These are phyloP conservation scores for Escallonia rubra DNA, from an alignment of 129 eudicot genomes.

Conservation along the genomic window DNA sequence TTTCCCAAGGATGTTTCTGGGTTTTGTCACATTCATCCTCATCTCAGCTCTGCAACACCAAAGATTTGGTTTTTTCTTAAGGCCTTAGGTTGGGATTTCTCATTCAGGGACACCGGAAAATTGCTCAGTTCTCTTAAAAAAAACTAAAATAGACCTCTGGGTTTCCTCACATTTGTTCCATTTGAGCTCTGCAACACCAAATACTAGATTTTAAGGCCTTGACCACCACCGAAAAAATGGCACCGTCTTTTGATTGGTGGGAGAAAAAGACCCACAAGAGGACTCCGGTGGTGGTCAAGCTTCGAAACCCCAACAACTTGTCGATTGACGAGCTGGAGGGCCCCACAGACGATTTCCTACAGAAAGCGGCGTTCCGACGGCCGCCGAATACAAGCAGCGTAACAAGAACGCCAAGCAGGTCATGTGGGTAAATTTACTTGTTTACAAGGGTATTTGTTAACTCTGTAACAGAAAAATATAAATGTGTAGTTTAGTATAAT, in stretches of 20 bases:
- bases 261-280: slow-evolving; percentile 61
- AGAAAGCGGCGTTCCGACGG: slow-evolving; percentile 30
- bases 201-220: background rate
- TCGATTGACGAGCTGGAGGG: slow-evolving; percentile 74
- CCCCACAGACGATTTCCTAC: slow-evolving; percentile 45
- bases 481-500: too few relatives aligned
- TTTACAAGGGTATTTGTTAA: too few relatives aligned
- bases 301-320: slow-evolving; percentile 95
- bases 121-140: background rate
- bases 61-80: too few relatives aligned
- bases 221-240: slow-evolving; percentile 16
- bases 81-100: background rate
- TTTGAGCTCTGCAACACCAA: background rate
- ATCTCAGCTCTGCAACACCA: too few relatives aligned
- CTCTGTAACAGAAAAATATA: too few relatives aligned
- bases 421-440: slow-evolving; percentile 51
- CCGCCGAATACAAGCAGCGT: slow-evolving; percentile 19
- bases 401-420: slow-evolving; percentile 93
- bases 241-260: slow-evolving; percentile 73
- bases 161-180: slow-evolving; percentile 4
- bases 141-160: background rate
- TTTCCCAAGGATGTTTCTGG: background rate
- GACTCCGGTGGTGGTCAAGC: slow-evolving; percentile 84
- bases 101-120: background rate
- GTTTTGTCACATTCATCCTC: too few relatives aligned